A percentile compares a stretch with the other conserved stretches of the same genome.
Evolutionary conservation across 225 moss, liverwort and hornwort genomes (phyloP).

Genomic region (Rhytidiadelphus loreus): DNA sequence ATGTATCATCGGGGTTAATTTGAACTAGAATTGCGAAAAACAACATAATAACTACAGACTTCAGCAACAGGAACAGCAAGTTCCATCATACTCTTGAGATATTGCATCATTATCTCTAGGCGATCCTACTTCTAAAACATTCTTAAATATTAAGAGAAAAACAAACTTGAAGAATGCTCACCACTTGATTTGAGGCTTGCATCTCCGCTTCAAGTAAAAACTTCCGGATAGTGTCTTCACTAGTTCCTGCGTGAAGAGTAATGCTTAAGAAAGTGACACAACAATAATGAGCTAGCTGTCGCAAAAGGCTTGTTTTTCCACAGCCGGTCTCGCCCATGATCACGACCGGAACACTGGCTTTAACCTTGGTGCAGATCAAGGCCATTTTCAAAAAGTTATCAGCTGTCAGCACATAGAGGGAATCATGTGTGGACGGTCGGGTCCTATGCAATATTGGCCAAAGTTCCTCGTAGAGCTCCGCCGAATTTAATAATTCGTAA

Average conservation of each 20-base stretch:
- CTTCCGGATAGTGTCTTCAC: slow-evolving; percentile 20
- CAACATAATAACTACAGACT: background rate
- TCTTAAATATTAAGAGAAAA: background rate
- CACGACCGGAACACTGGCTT: slow-evolving; percentile 39
- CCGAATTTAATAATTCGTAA: slow-evolving; percentile 24
- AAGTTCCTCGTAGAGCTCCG: slow-evolving; percentile 12
- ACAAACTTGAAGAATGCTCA: background rate
- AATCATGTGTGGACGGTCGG: background rate
- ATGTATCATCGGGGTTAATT: background rate
- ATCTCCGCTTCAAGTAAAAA: slow-evolving; percentile 13
- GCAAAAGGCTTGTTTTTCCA: slow-evolving; percentile 50
- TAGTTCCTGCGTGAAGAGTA: slow-evolving; percentile 43
- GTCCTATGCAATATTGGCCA: slow-evolving; percentile 27
- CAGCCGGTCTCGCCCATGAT: slow-evolving; percentile 58
- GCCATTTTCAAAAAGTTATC: slow-evolving; percentile 50
- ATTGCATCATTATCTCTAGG: background rate
- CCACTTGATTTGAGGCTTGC: slow-evolving; percentile 11
- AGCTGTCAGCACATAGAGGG: slow-evolving; percentile 27
- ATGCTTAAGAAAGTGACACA: slow-evolving; percentile 17
- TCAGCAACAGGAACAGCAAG: background rate
- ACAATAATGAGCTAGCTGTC: slow-evolving; percentile 26
- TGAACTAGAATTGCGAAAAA: background rate
- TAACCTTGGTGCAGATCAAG: slow-evolving; percentile 29
- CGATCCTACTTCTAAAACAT: background rate
- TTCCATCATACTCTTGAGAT: background rate